Evolutionary conservation across 345 rosid genomes (phyloP).

Genomic region (Fremontodendron californicum): DNA sequence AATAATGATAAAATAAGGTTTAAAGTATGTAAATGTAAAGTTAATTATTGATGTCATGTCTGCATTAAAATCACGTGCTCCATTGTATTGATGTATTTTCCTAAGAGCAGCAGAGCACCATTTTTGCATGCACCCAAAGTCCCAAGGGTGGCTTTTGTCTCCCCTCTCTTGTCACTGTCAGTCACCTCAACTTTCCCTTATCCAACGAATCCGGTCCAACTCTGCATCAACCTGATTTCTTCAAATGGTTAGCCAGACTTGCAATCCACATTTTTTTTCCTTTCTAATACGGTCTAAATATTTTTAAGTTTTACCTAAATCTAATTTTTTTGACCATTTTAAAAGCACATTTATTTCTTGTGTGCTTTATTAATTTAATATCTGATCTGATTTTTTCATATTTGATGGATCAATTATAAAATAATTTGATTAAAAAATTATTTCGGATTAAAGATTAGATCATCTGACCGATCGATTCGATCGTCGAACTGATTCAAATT

Average conservation of each 20-base stretch:
- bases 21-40: background rate
- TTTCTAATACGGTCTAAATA: no score
- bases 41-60: background rate
- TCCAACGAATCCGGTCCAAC: background rate
- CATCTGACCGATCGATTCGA: no score
- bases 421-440: no score
- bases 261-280: no score
- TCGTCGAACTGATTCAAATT: no score
- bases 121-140: background rate
- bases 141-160: background rate
- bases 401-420: no score
- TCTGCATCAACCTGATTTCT: background rate
- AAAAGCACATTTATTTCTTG: no score
- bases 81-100: background rate
- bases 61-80: constrained; percentile 8
- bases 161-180: background rate
- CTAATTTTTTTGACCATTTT: no score
- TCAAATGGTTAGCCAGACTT: background rate
- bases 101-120: background rate
- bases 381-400: no score
- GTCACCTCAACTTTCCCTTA: background rate
- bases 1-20: background rate
- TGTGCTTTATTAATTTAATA: no score
- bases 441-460: no score
- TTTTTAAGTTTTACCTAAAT: no score